Conservation (phyloP, 176 grass and related monocot genomes). For the Saccharum spontaneum region DNA sequence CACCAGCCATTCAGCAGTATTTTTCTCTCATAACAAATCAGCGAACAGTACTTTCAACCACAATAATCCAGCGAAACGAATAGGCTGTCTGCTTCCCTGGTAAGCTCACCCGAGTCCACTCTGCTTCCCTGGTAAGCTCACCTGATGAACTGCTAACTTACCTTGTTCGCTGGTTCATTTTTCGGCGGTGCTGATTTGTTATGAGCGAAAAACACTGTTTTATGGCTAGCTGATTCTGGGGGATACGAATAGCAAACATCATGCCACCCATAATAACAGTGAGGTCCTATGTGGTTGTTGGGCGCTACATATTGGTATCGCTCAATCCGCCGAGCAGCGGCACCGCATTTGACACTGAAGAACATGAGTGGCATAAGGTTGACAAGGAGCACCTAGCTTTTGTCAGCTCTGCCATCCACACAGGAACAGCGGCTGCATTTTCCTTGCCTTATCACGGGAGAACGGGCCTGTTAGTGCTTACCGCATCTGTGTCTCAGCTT, state of each 20-base stretch:
- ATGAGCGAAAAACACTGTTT: too few species aligned
- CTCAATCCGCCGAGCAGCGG: not conserved
- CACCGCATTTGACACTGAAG: slow-evolving; percentile 1
- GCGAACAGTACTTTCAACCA: too few species aligned
- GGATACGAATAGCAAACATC: too few species aligned
- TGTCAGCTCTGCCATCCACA: not conserved
- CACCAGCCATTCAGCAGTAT: too few species aligned
- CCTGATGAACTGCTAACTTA: not conserved
- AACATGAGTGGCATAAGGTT: slow-evolving; percentile 9
- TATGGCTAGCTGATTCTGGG: too few species aligned
- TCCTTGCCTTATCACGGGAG: not conserved
- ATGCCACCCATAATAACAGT: not conserved
- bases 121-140: slow-evolving; percentile 18
- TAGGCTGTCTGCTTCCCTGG: too few species aligned
- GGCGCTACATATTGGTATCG: slow-evolving; percentile 6
- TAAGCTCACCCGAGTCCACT: too few species aligned
- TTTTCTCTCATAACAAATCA: too few species aligned
- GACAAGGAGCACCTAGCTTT: not conserved
- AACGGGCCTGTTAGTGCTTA: not conserved
- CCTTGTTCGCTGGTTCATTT: too few species aligned
- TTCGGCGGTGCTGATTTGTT: too few species aligned
- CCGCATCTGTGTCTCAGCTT: not conserved
- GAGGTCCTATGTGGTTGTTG: not conserved
- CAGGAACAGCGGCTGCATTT: not conserved
- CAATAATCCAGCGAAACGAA: too few species aligned